Conservation (phyloP, 2,329 filamentous ascomycete genomes). For the Fusarium mundagurra region DNA sequence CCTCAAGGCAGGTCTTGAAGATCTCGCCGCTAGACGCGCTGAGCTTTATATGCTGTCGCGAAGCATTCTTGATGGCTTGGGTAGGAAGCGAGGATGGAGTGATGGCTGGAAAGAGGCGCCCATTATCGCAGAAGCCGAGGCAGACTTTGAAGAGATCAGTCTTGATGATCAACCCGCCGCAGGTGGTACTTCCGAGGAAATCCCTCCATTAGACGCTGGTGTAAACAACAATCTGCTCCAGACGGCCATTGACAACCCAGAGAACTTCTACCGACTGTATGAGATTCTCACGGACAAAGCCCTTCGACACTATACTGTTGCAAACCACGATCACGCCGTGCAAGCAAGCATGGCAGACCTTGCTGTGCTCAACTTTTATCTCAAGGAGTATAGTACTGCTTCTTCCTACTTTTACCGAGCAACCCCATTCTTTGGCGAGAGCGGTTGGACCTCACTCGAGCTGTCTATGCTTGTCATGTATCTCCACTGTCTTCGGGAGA, state of each 20-base stretch:
- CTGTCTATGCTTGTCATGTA: constrained; percentile 88
- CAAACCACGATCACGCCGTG: constrained; percentile 80
- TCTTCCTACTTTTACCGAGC: constrained; percentile 81
- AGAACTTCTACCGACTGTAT: constrained; percentile 73
- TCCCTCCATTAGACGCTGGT: constrained; percentile 46
- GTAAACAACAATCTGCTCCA: constrained; percentile 62
- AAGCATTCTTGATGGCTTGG: constrained; percentile 79
- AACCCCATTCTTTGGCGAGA: constrained; percentile 80
- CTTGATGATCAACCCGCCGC: constrained; percentile 55
- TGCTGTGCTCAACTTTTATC: constrained; percentile 82
- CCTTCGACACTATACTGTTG: constrained; percentile 82
- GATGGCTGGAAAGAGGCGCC: constrained; percentile 77
- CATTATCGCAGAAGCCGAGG: constrained; percentile 55
- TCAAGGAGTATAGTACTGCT: constrained; percentile 77
- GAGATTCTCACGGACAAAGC: constrained; percentile 86
- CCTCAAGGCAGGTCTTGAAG: constrained; percentile 75
- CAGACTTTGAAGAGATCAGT: constrained; percentile 67
- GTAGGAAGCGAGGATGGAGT: constrained; percentile 77
- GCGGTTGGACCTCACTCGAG: constrained; percentile 82
- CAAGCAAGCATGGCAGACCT: constrained; percentile 85
- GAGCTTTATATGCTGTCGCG: constrained; percentile 84
- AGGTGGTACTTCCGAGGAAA: constrained; percentile 13
- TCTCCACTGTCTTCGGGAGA: constrained; percentile 79
- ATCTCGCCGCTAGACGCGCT: constrained; percentile 83
- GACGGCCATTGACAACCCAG: constrained; percentile 68